Evolutionary conservation across 352 stramenopile genomes (phyloP).

Genomic region (Phytophthora europaea): DNA sequence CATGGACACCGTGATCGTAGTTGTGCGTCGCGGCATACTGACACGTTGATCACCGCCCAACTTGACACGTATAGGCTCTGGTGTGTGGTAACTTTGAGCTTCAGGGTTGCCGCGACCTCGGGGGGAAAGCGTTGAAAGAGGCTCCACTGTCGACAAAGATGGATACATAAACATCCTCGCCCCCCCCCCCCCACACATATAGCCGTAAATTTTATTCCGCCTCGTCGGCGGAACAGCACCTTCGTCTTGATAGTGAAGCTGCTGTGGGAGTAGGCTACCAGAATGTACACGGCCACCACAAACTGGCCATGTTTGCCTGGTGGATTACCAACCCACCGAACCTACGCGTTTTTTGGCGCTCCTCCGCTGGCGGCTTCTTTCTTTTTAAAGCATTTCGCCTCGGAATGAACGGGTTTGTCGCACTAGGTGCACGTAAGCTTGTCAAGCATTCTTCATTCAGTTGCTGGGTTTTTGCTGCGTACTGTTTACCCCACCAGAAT

Average conservation of each 20-base stretch:
- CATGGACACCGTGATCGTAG: background rate
- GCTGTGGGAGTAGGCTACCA: background rate
- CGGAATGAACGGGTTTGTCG: background rate
- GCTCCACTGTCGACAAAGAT: slow-evolving; percentile 20
- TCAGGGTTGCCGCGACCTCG: background rate
- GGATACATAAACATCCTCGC: background rate
- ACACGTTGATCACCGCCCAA: background rate
- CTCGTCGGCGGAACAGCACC: background rate
- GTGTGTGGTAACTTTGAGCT: background rate
- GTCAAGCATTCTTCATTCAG: background rate
- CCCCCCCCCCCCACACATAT: background rate
- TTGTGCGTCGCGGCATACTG: slow-evolving; percentile 12
- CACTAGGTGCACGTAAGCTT: background rate
- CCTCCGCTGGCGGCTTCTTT: background rate
- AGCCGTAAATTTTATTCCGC: slow-evolving; percentile 15
- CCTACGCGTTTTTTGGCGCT: slow-evolving; percentile 15
- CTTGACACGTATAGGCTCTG: background rate
- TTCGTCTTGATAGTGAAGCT: slow-evolving; percentile 7
- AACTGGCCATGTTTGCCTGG: background rate
- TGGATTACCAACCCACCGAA: slow-evolving; percentile 19
- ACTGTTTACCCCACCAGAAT: too few species aligned
- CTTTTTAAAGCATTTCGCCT: slow-evolving; percentile 13
- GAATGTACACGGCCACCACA: slow-evolving; percentile 8
- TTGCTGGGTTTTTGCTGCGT: background rate
- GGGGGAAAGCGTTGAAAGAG: slow-evolving; percentile 9